These are phyloP conservation scores for Atkinsonella hypoxylon DNA, from an alignment of 2,329 filamentous ascomycete genomes.

Conservation along the genomic window DNA sequence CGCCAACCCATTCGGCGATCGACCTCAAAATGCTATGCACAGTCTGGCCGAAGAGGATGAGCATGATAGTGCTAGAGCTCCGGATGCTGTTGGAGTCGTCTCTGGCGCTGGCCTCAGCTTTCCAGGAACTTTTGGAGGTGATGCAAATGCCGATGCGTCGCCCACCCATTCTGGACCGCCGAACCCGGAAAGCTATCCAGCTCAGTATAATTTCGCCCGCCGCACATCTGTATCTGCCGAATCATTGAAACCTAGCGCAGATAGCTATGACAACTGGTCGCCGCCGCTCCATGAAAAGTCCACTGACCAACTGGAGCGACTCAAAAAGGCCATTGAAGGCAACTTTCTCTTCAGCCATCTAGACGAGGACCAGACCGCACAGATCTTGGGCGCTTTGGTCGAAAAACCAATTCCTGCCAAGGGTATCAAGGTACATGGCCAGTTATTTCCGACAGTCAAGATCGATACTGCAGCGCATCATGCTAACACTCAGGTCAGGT, in stretches of 20 bases:
- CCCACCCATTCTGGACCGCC: constrained; percentile 36
- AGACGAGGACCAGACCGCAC: constrained; percentile 81
- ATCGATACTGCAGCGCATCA: neutral
- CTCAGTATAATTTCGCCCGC: constrained; percentile 85
- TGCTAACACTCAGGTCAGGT: constrained; percentile 45
- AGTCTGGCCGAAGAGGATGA: constrained; percentile 74
- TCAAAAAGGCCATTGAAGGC: constrained; percentile 69
- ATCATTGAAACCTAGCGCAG: constrained; percentile 79
- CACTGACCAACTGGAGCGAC: constrained; percentile 63
- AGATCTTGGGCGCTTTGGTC: constrained; percentile 79
- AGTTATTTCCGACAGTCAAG: too few relatives aligned
- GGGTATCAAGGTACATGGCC: constrained; percentile 52
- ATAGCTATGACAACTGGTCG: constrained; percentile 78
- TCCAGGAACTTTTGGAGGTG: constrained; percentile 41
- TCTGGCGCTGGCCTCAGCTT: constrained; percentile 39
- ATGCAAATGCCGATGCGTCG: constrained; percentile 33
- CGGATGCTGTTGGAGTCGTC: constrained; percentile 19
- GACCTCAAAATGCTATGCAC: constrained; percentile 31
- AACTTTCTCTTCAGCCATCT: constrained; percentile 94
- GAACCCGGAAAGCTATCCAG: constrained; percentile 63
- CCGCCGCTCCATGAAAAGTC: constrained; percentile 80
- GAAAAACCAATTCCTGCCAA: constrained; percentile 94
- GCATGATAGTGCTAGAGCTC: constrained; percentile 58
- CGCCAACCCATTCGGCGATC: constrained; percentile 58
- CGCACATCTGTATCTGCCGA: constrained; percentile 95